phyloP scores from a whole-genome alignment of 2,329 filamentous ascomycete genomes.

The Cercospora zeae-maydis region DNA sequence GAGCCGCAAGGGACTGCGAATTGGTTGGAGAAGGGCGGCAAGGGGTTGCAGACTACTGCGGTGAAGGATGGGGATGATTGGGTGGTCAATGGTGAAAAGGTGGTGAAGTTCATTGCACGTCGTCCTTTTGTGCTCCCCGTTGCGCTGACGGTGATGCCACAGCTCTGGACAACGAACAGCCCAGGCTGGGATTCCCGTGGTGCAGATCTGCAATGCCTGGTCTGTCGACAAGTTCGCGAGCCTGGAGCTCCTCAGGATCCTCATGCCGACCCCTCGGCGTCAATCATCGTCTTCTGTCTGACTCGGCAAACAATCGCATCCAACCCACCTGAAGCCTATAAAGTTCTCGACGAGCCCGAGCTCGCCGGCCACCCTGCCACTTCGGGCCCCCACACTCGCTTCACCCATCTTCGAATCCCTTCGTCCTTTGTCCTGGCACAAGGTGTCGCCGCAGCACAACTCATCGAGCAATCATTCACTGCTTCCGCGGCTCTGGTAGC shows the following conservation, averaged over 20 bases:
- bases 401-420: slow-evolving; percentile 84
- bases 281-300: slow-evolving; percentile 51
- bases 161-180: slow-evolving; percentile 55
- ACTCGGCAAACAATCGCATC: slow-evolving; percentile 47
- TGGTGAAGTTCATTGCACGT: slow-evolving; percentile 32
- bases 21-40: slow-evolving; percentile 49
- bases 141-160: neutral
- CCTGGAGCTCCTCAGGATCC: slow-evolving; percentile 10
- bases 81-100: slow-evolving; percentile 55
- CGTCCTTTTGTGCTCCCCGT: neutral
- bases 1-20: slow-evolving; percentile 54
- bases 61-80: slow-evolving; percentile 49
- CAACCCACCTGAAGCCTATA: slow-evolving; percentile 45
- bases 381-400: slow-evolving; percentile 67
- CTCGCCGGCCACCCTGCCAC: slow-evolving; percentile 49
- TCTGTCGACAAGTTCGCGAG: slow-evolving; percentile 43
- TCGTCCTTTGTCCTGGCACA: slow-evolving; percentile 61
- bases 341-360: slow-evolving; percentile 47
- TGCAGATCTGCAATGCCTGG: slow-evolving; percentile 52
- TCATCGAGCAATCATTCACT: slow-evolving; percentile 47
- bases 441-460: slow-evolving; percentile 43
- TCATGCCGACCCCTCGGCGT: slow-evolving; percentile 32
- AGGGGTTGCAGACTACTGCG: slow-evolving; percentile 51
- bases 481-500: slow-evolving; percentile 50
- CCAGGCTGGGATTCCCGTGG: slow-evolving; percentile 54